These are phyloP conservation scores for Martiniozyma abietophila DNA, from an alignment of 805 yeast species.

Conservation along the genomic window DNA sequence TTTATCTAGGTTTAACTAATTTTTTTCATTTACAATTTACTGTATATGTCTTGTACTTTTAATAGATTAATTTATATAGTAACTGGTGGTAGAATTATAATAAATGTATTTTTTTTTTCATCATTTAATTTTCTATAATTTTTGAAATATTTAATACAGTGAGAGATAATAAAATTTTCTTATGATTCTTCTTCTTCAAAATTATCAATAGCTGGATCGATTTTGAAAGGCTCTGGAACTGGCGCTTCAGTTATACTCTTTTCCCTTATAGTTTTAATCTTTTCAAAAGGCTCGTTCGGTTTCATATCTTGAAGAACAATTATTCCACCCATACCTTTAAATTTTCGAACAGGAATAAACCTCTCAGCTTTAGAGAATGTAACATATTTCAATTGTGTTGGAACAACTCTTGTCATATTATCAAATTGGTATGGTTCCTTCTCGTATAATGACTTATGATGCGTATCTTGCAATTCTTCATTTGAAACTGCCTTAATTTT, in stretches of 20 bases:
- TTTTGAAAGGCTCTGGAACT: constrained; percentile 58
- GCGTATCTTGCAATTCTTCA: constrained; percentile 24
- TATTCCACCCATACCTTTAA: constrained; percentile 60
- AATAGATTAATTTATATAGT: too few relatives aligned
- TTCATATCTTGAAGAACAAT: constrained; percentile 58
- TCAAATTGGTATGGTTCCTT: constrained; percentile 60
- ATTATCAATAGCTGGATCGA: constrained; percentile 34
- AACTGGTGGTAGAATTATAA: too few relatives aligned
- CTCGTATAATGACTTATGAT: constrained; percentile 37
- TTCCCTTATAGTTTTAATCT: constrained; percentile 80
- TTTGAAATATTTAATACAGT: background rate
- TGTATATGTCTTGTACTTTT: background rate
- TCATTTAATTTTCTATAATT: too few relatives aligned
- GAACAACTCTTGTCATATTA: constrained; percentile 83
- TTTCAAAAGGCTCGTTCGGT: constrained; percentile 51
- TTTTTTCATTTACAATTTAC: background rate
- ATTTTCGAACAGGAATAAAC: constrained; percentile 75
- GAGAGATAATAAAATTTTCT: background rate
- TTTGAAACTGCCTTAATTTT: constrained; percentile 16
- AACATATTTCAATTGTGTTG: constrained; percentile 77
- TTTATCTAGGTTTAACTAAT: constrained; percentile 37
- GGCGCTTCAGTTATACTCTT: constrained; percentile 66
- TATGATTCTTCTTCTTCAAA: constrained; percentile 19
- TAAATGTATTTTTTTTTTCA: too few relatives aligned
- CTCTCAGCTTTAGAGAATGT: constrained; percentile 68